Conservation (phyloP, 1,139 yeast genomes). For the Pneumocystis murina region DNA sequence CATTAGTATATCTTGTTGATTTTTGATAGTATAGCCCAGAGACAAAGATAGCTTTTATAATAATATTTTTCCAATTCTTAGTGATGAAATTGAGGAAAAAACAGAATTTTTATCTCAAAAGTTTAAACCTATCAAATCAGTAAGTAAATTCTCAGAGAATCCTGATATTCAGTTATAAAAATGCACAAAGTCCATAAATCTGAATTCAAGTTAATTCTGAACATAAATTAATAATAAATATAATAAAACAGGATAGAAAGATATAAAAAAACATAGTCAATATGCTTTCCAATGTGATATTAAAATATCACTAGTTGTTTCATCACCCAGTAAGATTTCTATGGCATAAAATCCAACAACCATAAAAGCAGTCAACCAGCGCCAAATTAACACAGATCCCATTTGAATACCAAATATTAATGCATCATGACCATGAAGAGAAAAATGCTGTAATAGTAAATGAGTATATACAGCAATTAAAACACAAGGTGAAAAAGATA, state of each 20-base stretch:
- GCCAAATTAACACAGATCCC: conserved; percentile 74
- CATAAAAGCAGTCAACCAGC: conserved; percentile 79
- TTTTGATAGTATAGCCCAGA: too few species aligned
- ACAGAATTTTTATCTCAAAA: too few species aligned
- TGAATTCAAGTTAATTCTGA: neutral
- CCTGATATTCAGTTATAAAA: too few species aligned
- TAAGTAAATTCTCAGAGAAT: too few species aligned
- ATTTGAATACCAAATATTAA: conserved; percentile 17
- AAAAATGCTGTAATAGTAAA: conserved; percentile 75
- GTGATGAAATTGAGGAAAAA: too few species aligned
- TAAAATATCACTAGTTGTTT: neutral
- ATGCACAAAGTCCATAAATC: too few species aligned
- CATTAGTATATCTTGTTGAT: too few species aligned
- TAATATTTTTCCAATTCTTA: too few species aligned
- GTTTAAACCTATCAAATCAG: too few species aligned
- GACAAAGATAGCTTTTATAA: too few species aligned
- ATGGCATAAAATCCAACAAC: conserved; percentile 65
- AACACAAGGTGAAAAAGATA: conserved; percentile 58
- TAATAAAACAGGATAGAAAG: neutral
- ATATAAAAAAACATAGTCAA: neutral
- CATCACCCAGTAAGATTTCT: conserved; percentile 27
- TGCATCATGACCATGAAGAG: conserved; percentile 41
- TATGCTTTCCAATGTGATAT: neutral
- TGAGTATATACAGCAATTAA: conserved; percentile 91
- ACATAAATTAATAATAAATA: neutral